A percentile compares a stretch with the other conserved stretches of the same genome.
Evolutionary conservation across 2,329 filamentous ascomycete genomes (phyloP).

Genomic region (Colletotrichum sidae): DNA sequence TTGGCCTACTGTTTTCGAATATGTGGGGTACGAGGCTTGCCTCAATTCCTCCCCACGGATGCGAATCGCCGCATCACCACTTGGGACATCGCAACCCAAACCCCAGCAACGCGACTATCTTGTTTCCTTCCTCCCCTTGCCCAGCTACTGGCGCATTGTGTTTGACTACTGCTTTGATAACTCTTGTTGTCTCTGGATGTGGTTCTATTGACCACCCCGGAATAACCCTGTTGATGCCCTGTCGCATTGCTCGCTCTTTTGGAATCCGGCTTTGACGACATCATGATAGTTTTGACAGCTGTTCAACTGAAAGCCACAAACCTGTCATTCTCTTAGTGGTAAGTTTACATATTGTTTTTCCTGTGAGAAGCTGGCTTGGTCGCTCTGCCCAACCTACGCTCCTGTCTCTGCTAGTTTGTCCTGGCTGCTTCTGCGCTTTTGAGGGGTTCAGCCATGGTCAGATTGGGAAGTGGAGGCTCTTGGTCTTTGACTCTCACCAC

Average conservation of each 20-base stretch:
- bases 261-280: constrained; percentile 46
- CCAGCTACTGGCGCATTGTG: constrained; percentile 33
- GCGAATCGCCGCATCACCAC: constrained; percentile 37
- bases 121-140: constrained; percentile 24
- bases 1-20: constrained; percentile 15
- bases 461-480: no score
- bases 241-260: constrained; percentile 34
- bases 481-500: no score
- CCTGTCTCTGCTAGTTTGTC: no score
- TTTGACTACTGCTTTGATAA: constrained; percentile 28
- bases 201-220: constrained; percentile 25
- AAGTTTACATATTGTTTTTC: constrained; percentile 40
- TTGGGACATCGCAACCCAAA: constrained; percentile 34
- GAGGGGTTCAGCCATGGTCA: no score
- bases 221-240: constrained; percentile 27
- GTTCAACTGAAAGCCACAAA: constrained; percentile 45
- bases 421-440: no score
- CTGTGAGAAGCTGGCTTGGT: no score
- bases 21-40: constrained; percentile 34
- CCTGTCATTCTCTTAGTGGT: constrained; percentile 55
- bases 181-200: constrained; percentile 24
- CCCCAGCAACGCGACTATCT: constrained; percentile 34
- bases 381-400: no score
- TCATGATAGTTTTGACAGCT: constrained; percentile 55
- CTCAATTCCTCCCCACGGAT: constrained; percentile 37